Evolutionary conservation across 2,329 filamentous ascomycete species (phyloP), one percentile per base, ranked within the genome.

Genomic region (Fusarium pseudoanthophilum): DNA sequence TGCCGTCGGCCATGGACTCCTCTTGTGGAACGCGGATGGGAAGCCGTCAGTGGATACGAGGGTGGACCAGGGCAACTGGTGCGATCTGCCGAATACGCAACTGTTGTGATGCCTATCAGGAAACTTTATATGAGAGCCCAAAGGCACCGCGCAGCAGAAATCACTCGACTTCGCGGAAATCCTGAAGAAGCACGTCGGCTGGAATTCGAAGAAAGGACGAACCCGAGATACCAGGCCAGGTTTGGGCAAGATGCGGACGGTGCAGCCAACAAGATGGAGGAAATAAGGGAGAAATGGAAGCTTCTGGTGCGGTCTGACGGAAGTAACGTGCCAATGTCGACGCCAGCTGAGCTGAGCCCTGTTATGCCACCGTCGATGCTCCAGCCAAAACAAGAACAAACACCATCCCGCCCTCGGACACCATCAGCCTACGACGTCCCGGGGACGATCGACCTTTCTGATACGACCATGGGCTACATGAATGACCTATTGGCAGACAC

Each of bases 121-220:
- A 89, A 86, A 71, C 82, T 91, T 2, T 88, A 88, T 75, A 74
- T 84, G 59, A 87, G 87, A 69, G 87, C 88, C 1, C 84, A 82
- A 45, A 85, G 82, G 65, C 86, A 90, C 67, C 85, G 89, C 10
- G 84, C 85, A 13, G 80, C 83, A 1, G 88, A 90, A 76, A 80
- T 90, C 16, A 76, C 79, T 15, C 84, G 88, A 2, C 81, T 90
- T 26, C 83, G 83, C 28, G 80, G 80, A 3, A 82, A 90, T 43
- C 85, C 84, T 0, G 83, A 85, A 11, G 87, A 86, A 20, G 87
- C 87, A 5, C 81, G 82, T 20, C 82, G 84, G 32, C 79, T 90
- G 5, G 88, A 90, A 67, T 78, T 83, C 24, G 82, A 85, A 11
- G 87, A 89, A 71, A 82, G 84, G 11, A 81, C 82, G 69, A 84